Base-by-base conservation (phyloP, 2,329 filamentous ascomycete genomes). In the Colletotrichum chrysophilum region DNA sequence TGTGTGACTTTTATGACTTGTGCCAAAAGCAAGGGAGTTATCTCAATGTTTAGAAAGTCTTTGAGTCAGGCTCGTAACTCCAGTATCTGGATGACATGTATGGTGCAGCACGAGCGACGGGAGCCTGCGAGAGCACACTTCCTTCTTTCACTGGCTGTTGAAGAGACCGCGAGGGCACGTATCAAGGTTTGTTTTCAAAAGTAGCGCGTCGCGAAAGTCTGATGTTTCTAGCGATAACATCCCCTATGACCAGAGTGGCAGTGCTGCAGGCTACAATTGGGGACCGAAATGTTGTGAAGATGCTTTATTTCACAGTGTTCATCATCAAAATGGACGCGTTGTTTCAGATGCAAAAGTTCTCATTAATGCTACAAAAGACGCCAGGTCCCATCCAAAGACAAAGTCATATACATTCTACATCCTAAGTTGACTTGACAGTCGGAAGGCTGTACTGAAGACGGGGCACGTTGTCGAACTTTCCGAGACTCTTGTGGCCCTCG, bases 381-480 rank as follows among this genome's bases (percentile, higher is more conserved):
- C 58, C 58, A 55, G 18, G 18, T 52, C 56, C 56, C 6, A 61
- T 52, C 0, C n/a, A 13, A 52, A 52, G 43, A 0, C 10, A n/a
- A 30, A n/a, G 16, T 61, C 14, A 28, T 18, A 34, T 3, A 34
- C 10, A 21, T 61, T 28, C 7, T 6, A 28, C 24, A 16, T 21
- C 30, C 21, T 32, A 68, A 58, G 52, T 38, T 13, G 48, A 38
- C 55, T 62, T 68, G 18, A 72, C 70, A 18, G 64, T 62, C 13
- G 70, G 70, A 18, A 72, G 56, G 13, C 52, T 68, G 7, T 72
- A 72, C 36, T 72, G 70, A 10, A 72, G 70, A 52, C 70, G 64
- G 6, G 70, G 70, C 12, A 72, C 64, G 28, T 68, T 72, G 56
- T 72, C 70, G 18, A 72, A 72, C 55, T 72, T 72, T 30, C 70